These are phyloP conservation scores for Leishmania mexicana DNA, from an alignment of 208 protist species.

Conservation along the genomic window DNA sequence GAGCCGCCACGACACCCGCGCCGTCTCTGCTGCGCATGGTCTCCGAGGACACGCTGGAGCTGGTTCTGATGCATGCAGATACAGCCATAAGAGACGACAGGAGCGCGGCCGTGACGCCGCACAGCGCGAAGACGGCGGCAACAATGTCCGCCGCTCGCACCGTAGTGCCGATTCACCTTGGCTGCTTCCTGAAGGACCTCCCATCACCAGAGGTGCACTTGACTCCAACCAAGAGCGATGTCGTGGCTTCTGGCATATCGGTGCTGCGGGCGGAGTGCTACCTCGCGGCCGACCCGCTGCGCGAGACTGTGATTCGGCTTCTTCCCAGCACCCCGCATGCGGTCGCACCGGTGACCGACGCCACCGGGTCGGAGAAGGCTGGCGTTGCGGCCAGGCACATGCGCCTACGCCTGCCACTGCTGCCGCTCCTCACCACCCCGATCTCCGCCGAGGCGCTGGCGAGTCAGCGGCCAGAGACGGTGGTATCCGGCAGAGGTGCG, in stretches of 20 bases:
- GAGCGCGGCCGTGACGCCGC: neutral
- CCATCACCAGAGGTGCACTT: conserved; percentile 23
- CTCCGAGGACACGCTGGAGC: conserved; percentile 13
- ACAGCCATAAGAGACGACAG: conserved; percentile 1
- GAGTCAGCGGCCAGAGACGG: neutral
- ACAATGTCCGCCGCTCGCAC: conserved; percentile 20
- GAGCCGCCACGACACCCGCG: neutral
- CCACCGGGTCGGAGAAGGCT: neutral
- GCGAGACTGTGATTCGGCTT: conserved; percentile 30
- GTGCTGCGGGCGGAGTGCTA: conserved; percentile 21
- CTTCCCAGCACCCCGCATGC: neutral
- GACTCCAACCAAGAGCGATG: neutral
- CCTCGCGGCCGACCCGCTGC: conserved; percentile 18
- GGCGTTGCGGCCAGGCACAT: conserved; percentile 18
- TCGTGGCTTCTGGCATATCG: neutral
- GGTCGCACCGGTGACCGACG: neutral
- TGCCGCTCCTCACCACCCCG: conserved; percentile 58
- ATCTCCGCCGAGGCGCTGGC: conserved; percentile 11
- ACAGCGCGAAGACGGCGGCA: neutral
- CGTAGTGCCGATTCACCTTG: conserved; percentile 30
- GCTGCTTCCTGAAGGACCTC: conserved; percentile 15
- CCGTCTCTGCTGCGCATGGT: conserved; percentile 13
- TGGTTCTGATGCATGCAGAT: conserved; percentile 22
- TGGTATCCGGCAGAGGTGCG: neutral
- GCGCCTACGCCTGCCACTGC: conserved; percentile 43